These are phyloP conservation scores for Mortierella sp. DNA, from an alignment of 371 early-diverging fungal genomes.

Conservation along the genomic window DNA sequence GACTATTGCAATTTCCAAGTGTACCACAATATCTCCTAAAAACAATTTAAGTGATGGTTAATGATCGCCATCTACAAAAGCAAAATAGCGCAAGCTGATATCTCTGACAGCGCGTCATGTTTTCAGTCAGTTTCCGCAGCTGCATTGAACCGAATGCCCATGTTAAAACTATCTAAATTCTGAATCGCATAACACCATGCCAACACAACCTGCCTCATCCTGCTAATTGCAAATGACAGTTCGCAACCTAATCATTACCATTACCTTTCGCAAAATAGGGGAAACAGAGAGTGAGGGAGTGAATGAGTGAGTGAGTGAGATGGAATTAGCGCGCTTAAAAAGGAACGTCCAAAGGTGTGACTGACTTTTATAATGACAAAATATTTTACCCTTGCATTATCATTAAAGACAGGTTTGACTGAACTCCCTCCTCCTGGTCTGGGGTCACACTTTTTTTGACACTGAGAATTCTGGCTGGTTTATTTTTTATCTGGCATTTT, in stretches of 20 bases:
- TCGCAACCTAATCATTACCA: conserved; percentile 2
- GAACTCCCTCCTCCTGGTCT: no score
- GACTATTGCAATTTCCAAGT: not conserved
- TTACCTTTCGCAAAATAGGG: conserved; percentile 2
- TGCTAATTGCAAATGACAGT: not conserved
- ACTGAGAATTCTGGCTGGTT: no score
- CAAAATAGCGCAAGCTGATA: conserved; percentile 7
- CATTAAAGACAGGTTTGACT: not conserved
- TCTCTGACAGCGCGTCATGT: not conserved
- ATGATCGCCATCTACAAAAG: conserved; percentile 4
- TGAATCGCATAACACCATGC: conserved; percentile 4
- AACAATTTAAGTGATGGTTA: not conserved
- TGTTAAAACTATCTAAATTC: conserved; percentile 1
- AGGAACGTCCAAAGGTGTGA: no score
- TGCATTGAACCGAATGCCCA: conserved; percentile 6
- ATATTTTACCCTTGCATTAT: no score
- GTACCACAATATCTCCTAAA: not conserved
- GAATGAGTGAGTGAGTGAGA: no score
- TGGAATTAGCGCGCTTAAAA: no score
- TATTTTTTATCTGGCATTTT: no score
- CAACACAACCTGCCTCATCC: conserved; percentile 1
- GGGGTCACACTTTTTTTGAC: no score
- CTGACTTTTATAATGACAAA: no score
- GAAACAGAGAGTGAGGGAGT: not conserved
- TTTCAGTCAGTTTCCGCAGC: conserved; percentile 1